phyloP scores from a whole-genome alignment of 2,329 filamentous ascomycete species.

The Davidsoniella virescens region DNA sequence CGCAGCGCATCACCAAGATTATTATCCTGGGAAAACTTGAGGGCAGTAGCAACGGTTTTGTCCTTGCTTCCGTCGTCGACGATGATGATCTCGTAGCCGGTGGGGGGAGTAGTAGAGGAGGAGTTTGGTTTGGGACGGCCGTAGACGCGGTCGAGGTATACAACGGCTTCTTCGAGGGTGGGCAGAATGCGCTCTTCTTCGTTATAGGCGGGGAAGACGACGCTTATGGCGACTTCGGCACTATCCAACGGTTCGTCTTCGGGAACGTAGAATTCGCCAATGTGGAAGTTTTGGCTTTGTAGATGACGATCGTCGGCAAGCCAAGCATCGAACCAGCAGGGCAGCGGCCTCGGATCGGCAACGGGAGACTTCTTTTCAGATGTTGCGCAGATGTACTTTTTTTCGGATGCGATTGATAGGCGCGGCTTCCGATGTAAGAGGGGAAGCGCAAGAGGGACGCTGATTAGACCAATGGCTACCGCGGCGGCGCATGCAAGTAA shows the following conservation, averaged over 20 bases:
- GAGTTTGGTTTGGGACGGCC: conserved; percentile 29
- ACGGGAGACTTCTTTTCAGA: conserved; percentile 22
- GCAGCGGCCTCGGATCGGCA: conserved; percentile 33
- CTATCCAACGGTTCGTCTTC: conserved; percentile 49
- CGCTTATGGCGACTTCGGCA: conserved; percentile 69
- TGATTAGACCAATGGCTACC: conserved; percentile 4
- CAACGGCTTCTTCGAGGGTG: conserved; percentile 81
- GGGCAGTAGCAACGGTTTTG: conserved; percentile 59
- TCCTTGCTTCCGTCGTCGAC: conserved; percentile 84
- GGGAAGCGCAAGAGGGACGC: conserved; percentile 37
- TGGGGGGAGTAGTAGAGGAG: conserved; percentile 14
- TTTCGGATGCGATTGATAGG: conserved; percentile 57
- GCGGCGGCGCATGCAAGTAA: neutral
- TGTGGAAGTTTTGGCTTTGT: conserved; percentile 15
- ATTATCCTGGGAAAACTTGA: conserved; percentile 62
- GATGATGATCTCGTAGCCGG: conserved; percentile 82
- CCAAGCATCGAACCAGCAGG: conserved; percentile 78
- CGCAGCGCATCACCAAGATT: conserved; percentile 64
- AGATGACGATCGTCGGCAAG: conserved; percentile 37
- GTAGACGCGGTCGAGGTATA: conserved; percentile 65
- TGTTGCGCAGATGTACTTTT: conserved; percentile 63
- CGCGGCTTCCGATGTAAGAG: conserved; percentile 71
- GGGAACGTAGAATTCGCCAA: conserved; percentile 26
- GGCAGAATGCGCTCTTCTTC: conserved; percentile 69
- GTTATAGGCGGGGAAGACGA: conserved; percentile 92